Base-by-base conservation (phyloP, 2,329 filamentous ascomycete species). In the Neoarthrinium moseri region DNA sequence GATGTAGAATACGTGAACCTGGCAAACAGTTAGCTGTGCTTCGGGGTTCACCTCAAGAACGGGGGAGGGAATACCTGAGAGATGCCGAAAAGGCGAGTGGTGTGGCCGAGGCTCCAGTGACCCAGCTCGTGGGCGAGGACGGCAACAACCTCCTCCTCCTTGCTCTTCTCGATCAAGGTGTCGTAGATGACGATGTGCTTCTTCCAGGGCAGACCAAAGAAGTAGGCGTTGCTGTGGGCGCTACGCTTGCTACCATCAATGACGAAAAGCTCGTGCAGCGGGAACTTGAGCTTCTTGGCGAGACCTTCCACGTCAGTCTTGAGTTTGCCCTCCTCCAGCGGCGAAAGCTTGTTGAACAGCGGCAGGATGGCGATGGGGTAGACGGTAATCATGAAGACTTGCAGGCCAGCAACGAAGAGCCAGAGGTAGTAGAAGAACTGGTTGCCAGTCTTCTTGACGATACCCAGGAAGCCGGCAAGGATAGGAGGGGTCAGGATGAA, bases 131-230 rank as follows among this genome's bases (percentile, higher is more conserved):
- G 94, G 27, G 90, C 91, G 44, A 99, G 75, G 43, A 99, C 91
- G 54, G 94, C 92, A 48, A 96, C 89, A 32, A 99, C 91, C 69
- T 99, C 94, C 62, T 94, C 80, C 4, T 88, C 84, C 51, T 91
- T 83, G 66, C 87, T 94, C 81, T 97, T 96, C 70, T 96, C 92
- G 52, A 99, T 91, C 52, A 99, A 73, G 5, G 95, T 99, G 65
- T 99, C 94, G 66, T 96, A 99, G 63, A 99, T 95, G 61, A 99
- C 94, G 74, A 99, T 99, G 75, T 97, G 95, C 81, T 97, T 97
- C 81, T 96, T 96, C 91, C 92, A 99, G 33, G 94, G 94, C 46
- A 99, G 81, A 50, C 94, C 94, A 59, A 95, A 96, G 74, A 99
- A 99, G 71, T 95, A 95, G 17, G 89, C 89, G 62, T 95, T 95